Base-by-base conservation (phyloP, 306 rosid species). In the Medicago lupulina region DNA sequence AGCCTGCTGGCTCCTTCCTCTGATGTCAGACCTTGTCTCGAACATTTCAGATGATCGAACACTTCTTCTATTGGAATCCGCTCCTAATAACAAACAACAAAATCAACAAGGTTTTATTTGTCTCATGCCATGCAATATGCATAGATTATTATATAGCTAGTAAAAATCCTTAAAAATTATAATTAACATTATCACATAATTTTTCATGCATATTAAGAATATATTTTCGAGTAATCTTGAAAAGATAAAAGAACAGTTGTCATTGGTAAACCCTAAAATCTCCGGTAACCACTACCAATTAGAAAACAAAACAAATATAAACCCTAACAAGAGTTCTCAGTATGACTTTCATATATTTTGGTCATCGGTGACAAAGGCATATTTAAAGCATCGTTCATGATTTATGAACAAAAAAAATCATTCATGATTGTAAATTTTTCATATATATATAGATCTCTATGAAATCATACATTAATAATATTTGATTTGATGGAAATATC, bases 1-100 rank as follows among this genome's bases (percentile, higher is more conserved):
- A 94, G 95, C 88, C 98, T 66, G 78, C 57, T 81, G 87, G 87
- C 87, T 64, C 96, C 98, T 85, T 94, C 98, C 2, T 92, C 97
- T 15, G 90, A 75, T 4, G 89, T 65, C 9, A 94, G 88, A 74
- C 98, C 98, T 81, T 90, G 85, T 74, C 81, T 85, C n/a, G 95
- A 44, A 78, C 97, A 92, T 94, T 92, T 90, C 77, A 94, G 81
- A 82, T 88, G 89, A 76, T 86, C 95, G 55, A 94, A 94, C 81
- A 94, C 97, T 80, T 94, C 97, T 62, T 86, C 92, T 12, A 94
- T 31, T 0, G 98, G 96, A 80, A 92, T 85, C n/a, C 83, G 84
- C 74, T 94, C 98, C 98, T 92, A 36, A 8, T 9, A 62, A 62
- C 43, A 25, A 51, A 16, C 8, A 16, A 51, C 21, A 51, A 51